These are phyloP conservation scores for Ochetophila trinervis DNA, from an alignment of 306 rosid genomes.

Conservation along the genomic window DNA sequence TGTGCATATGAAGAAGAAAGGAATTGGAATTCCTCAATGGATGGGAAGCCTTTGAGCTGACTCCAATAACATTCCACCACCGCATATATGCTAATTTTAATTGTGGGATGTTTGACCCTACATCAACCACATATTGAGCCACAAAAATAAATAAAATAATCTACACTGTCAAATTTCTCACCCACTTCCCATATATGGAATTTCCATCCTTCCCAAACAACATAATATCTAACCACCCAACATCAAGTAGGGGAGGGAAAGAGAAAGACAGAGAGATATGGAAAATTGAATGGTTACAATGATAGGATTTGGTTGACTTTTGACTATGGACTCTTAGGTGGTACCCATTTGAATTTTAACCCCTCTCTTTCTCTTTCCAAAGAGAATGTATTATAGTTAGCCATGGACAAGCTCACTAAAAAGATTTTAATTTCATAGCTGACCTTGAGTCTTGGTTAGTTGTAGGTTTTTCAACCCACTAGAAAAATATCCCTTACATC, in stretches of 20 bases:
- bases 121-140: conserved; percentile 35
- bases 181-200: conserved; percentile 51
- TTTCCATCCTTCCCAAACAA: conserved; percentile 42
- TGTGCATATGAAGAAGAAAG: conserved; percentile 25
- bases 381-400: conserved; percentile 39
- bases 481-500: background rate
- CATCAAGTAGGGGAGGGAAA: conserved; percentile 14
- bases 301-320: conserved; percentile 24
- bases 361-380: conserved; percentile 39
- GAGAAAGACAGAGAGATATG: conserved; percentile 9
- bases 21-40: conserved; percentile 24
- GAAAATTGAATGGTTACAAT: conserved; percentile 6
- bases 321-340: conserved; percentile 26
- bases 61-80: conserved; percentile 57
- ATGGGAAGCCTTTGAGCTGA: conserved; percentile 47
- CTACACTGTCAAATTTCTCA: conserved; percentile 8
- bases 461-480: conserved; percentile 8
- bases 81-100: conserved; percentile 16
- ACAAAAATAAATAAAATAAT: too few relatives aligned
- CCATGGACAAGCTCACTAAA: background rate
- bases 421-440: conserved; percentile 11
- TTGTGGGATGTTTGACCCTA: conserved; percentile 49
- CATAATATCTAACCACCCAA: conserved; percentile 40
- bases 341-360: conserved; percentile 19
- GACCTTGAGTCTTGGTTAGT: conserved; percentile 9